These are phyloP conservation scores for Nelumbo lutea DNA, from an alignment of 164 flowering plant genomes.

Conservation along the genomic window DNA sequence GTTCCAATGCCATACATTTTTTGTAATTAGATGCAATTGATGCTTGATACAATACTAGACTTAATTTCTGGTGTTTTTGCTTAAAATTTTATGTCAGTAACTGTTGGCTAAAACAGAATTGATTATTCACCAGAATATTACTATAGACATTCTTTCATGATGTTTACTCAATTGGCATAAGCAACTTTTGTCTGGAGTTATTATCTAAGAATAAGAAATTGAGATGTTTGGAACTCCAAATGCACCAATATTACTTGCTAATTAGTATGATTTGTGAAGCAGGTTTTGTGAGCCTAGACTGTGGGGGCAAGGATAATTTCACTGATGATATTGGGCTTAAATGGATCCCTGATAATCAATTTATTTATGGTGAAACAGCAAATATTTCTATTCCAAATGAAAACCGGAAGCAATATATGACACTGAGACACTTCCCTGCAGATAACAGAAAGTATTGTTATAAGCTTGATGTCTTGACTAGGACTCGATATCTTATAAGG, in stretches of 20 bases:
- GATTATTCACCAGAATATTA: too few species aligned
- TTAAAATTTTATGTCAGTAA: too few species aligned
- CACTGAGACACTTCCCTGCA: constrained; percentile 81
- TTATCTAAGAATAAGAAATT: not conserved
- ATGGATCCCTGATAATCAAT: constrained; percentile 66
- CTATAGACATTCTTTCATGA: too few species aligned
- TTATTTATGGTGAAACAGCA: constrained; percentile 48
- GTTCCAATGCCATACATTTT: too few species aligned
- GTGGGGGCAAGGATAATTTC: constrained; percentile 70
- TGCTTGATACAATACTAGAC: too few species aligned
- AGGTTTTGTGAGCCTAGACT: constrained; percentile 93
- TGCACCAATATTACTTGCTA: not conserved
- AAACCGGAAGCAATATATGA: constrained; percentile 63
- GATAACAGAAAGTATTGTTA: constrained; percentile 88
- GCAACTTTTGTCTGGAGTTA: not conserved
- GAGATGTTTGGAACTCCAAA: not conserved
- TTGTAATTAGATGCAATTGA: too few species aligned
- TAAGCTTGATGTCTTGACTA: constrained; percentile 54
- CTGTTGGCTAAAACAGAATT: too few species aligned
- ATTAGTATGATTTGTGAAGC: constrained; percentile 24
- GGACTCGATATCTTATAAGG: constrained; percentile 83
- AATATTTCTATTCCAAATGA: constrained; percentile 63
- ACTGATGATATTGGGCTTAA: constrained; percentile 77
- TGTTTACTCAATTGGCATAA: not conserved
- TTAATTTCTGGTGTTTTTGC: too few species aligned